These are phyloP conservation scores for Fagus sylvatica DNA, from an alignment of 306 rosid genomes.

Conservation along the genomic window DNA sequence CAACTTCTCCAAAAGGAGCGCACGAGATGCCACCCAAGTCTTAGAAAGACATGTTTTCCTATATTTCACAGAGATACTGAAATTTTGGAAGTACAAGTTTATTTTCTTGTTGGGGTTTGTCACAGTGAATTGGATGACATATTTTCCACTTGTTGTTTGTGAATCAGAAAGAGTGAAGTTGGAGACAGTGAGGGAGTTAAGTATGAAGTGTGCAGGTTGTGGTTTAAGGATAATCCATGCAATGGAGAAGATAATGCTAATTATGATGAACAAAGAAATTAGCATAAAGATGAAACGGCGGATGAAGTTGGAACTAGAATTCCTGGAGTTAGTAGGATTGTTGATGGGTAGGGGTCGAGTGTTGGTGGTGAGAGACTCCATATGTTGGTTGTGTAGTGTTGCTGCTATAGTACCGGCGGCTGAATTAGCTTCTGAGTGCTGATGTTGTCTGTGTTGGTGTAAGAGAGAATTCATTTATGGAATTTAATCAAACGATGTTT, in stretches of 20 bases:
- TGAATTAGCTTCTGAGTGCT: too few relatives aligned
- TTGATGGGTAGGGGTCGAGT: not conserved
- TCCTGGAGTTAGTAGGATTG: not conserved
- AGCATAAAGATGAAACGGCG: not conserved
- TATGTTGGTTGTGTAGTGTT: not conserved
- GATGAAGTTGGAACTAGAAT: not conserved
- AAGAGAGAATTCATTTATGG: too few relatives aligned
- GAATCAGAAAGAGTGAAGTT: slow-evolving; percentile 27
- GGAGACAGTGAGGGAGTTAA: slow-evolving; percentile 32
- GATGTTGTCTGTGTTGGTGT: too few relatives aligned
- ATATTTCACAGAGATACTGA: not conserved
- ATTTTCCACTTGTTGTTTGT: slow-evolving; percentile 4
- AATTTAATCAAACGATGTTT: too few relatives aligned
- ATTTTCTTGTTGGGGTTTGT: slow-evolving; percentile 39
- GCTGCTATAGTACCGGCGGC: too few relatives aligned
- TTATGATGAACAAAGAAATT: not conserved
- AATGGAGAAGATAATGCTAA: slow-evolving; percentile 20
- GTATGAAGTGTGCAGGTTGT: slow-evolving; percentile 11
- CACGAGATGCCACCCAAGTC: not conserved
- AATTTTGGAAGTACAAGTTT: not conserved
- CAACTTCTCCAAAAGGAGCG: slow-evolving; percentile 6
- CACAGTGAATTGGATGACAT: slow-evolving; percentile 16
- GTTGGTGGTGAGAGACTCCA: not conserved
- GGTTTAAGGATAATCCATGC: slow-evolving; percentile 37
- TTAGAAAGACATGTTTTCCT: not conserved